Conservation (phyloP, 441 rosid genomes). For the Adansonia rubrostipa region DNA sequence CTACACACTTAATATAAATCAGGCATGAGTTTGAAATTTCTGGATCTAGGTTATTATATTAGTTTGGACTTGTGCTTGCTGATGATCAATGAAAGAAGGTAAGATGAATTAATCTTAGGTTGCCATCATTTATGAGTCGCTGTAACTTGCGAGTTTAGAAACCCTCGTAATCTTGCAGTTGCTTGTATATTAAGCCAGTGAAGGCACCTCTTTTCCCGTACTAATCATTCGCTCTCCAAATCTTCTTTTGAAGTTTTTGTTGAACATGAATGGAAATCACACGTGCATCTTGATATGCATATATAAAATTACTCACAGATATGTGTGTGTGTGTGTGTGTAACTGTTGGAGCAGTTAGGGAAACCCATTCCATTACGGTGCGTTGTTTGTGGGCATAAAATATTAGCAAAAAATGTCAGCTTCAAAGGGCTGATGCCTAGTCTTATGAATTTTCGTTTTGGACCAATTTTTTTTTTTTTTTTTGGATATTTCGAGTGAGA, state of each 20-base stretch:
- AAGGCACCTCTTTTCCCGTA: not conserved
- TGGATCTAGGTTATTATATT: not conserved
- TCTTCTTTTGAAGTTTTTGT: not conserved
- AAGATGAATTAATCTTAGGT: not conserved
- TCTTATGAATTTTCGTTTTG: too few species aligned
- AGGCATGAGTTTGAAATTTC: conserved; percentile 31
- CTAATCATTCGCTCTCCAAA: not conserved
- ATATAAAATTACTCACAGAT: too few species aligned
- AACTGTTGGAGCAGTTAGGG: too few species aligned
- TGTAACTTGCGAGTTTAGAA: conserved; percentile 4
- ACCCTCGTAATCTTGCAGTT: not conserved
- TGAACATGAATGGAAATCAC: not conserved
- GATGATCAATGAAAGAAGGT: not conserved
- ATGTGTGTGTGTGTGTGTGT: too few species aligned
- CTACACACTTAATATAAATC: conserved; percentile 32
- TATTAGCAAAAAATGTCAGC: too few species aligned
- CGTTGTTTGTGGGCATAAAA: too few species aligned
- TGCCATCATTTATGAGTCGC: not conserved
- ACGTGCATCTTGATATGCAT: not conserved
- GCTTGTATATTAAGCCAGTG: not conserved
- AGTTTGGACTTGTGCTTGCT: not conserved
- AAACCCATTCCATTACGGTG: too few species aligned
- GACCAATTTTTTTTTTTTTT: too few species aligned
- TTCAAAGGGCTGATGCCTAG: too few species aligned
- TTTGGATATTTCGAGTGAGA: too few species aligned